Evolutionary conservation across 2,329 filamentous ascomycete genomes (phyloP), one percentile per base, ranked within the genome.

Genomic region (Aspergillus oerlinghausenensis): DNA sequence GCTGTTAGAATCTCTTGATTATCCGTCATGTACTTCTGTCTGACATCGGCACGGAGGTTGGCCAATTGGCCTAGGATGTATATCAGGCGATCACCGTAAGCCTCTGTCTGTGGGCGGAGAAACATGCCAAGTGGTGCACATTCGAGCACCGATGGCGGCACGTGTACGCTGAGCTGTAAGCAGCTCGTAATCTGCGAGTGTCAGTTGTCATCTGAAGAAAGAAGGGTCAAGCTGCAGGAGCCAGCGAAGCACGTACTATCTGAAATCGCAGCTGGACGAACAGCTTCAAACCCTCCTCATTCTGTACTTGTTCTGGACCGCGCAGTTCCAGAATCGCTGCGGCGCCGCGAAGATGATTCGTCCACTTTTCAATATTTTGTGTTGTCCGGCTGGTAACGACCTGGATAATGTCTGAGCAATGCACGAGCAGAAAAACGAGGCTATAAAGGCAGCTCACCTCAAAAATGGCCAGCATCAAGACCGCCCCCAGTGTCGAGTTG

Each of bases 391-490:
- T 71, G 7, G 71, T 73, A 19, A 75, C 63, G 28, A 75, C 62
- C 73, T 76, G 23, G n/a, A 23, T 25, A 10, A 17, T 28, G 11
- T 19, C 35, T 42, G 4, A 50, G n/a, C n/a, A 17, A 23, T 38
- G 7, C 54, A n/a, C 6, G 29, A 11, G 23, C n/a, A 6, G 3
- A 11, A 49, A 3, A 19, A 19, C 48, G 11, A 38, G 49, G 7
- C 48, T 47, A 6, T 48, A 28, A 10, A 38, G 52, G 38, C 42
- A 14, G 28, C 73, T 64, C 70, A 86, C 84, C 77, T 87, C 84
- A 59, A 84, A 87, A 67, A 86, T 76, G 49, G 83, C 83, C 60
- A 87, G 77, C 63, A 84, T 77, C 45, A 87, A 75, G 29, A 86
- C 80, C 7, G 80, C 76, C 60, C 84, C 75, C 17, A 82, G 76